These are phyloP conservation scores for Bertia moriformis DNA, from an alignment of 2,329 filamentous ascomycete genomes.

Conservation along the genomic window DNA sequence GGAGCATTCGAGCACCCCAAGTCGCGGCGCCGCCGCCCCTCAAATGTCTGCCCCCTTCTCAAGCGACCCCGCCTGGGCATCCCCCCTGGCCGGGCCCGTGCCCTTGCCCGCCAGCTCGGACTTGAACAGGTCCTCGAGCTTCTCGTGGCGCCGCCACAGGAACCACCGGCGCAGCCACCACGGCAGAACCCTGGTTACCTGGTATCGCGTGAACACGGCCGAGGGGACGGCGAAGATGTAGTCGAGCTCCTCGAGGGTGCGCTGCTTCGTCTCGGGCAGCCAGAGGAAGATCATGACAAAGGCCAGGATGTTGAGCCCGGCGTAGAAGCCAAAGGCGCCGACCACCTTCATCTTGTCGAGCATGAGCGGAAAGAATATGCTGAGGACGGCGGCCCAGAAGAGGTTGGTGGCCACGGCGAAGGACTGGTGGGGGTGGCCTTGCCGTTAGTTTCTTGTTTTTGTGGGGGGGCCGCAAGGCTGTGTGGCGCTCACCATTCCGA, in stretches of 20 bases:
- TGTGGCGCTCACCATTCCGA: no score
- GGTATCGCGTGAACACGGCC: conserved; percentile 38
- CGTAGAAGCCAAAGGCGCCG: conserved; percentile 38
- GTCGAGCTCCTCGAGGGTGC: conserved; percentile 43
- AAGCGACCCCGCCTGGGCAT: no score
- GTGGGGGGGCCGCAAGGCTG: no score
- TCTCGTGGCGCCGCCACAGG: conserved; percentile 29
- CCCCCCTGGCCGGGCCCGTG: no score
- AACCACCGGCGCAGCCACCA: conserved; percentile 47
- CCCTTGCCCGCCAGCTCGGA: background rate
- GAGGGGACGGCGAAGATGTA: conserved; percentile 46
- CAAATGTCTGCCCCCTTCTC: no score
- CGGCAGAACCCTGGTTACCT: conserved; percentile 37
- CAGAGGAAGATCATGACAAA: conserved; percentile 40
- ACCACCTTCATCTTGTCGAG: conserved; percentile 25
- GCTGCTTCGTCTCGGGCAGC: conserved; percentile 45
- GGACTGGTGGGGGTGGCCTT: no score
- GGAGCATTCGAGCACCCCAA: no score
- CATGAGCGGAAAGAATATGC: conserved; percentile 49
- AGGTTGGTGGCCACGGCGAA: conserved; percentile 55
- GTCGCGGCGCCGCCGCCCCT: no score
- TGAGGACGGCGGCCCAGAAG: conserved; percentile 41
- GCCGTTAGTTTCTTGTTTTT: no score
- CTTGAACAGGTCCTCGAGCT: conserved; percentile 30
- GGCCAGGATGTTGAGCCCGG: conserved; percentile 37